phyloP scores from a whole-genome alignment of 352 stramenopile species.

The Phytophthora brassicae region DNA sequence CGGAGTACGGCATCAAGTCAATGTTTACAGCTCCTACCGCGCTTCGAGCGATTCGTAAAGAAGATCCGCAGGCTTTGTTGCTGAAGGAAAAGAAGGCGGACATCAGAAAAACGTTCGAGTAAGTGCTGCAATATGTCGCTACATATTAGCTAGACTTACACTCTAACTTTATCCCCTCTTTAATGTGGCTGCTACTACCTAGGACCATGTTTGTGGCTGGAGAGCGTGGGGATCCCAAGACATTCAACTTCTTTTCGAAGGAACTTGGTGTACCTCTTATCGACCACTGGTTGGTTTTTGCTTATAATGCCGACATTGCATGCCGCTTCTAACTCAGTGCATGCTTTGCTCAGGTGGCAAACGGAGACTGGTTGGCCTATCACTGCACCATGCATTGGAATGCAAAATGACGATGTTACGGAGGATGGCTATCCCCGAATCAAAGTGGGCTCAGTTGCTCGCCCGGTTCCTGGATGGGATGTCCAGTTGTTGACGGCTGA shows the following conservation, averaged over 20 bases:
- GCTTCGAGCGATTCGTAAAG: constrained; percentile 86
- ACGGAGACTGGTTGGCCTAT: constrained; percentile 90
- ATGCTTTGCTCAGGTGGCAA: constrained; percentile 66
- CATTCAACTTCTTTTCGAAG: constrained; percentile 77
- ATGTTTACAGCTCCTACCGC: constrained; percentile 94
- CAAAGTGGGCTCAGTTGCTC: constrained; percentile 64
- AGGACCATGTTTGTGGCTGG: constrained; percentile 87
- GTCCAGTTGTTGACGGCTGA: constrained; percentile 71
- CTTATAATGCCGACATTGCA: not conserved
- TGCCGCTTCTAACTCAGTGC: not conserved
- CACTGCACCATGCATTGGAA: constrained; percentile 67
- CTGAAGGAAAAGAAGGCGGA: constrained; percentile 46
- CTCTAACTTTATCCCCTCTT: not conserved
- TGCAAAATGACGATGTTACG: constrained; percentile 52
- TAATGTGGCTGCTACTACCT: not conserved
- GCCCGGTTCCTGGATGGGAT: constrained; percentile 82
- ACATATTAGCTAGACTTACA: not conserved
- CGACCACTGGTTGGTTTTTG: constrained; percentile 73
- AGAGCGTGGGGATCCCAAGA: constrained; percentile 87
- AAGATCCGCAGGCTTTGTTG: constrained; percentile 68
- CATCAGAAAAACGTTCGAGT: constrained; percentile 61
- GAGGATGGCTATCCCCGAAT: constrained; percentile 47
- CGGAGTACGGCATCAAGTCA: constrained; percentile 80
- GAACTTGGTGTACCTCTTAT: constrained; percentile 63
- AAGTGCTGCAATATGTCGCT: constrained; percentile 23